These are phyloP conservation scores for Bisporella sp. DNA, from an alignment of 2,329 filamentous ascomycete genomes.

Conservation along the genomic window DNA sequence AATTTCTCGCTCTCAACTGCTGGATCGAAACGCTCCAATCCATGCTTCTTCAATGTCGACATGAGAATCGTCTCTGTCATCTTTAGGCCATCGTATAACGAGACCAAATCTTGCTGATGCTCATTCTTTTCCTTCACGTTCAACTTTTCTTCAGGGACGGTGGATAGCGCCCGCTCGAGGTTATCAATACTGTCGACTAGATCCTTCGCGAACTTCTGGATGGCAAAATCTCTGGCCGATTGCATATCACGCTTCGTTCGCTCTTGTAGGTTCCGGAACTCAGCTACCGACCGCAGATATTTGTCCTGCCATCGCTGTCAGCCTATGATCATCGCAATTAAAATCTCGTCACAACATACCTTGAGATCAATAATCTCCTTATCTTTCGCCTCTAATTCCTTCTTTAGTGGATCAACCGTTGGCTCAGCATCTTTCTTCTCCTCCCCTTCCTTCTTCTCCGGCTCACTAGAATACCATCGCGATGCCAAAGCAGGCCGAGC, in stretches of 20 bases:
- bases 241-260: slow-evolving; percentile 88
- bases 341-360: slow-evolving; percentile 42
- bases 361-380: slow-evolving; percentile 76
- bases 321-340: background rate
- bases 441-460: slow-evolving; percentile 35
- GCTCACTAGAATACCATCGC: slow-evolving; percentile 32
- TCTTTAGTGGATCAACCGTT: slow-evolving; percentile 43
- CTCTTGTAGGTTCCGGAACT: slow-evolving; percentile 97
- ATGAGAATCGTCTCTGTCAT: slow-evolving; percentile 93
- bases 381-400: slow-evolving; percentile 65
- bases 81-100: slow-evolving; percentile 81
- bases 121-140: slow-evolving; percentile 41
- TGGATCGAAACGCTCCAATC: slow-evolving; percentile 83
- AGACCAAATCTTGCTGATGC: slow-evolving; percentile 63
- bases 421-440: slow-evolving; percentile 27
- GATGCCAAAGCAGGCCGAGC: slow-evolving; percentile 13
- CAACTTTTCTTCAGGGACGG: slow-evolving; percentile 71
- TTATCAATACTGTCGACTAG: slow-evolving; percentile 95
- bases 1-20: slow-evolving; percentile 69
- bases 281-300: slow-evolving; percentile 87
- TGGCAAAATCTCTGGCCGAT: slow-evolving; percentile 82
- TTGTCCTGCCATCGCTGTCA: slow-evolving; percentile 61
- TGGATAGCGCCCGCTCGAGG: slow-evolving; percentile 82
- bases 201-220: slow-evolving; percentile 90
- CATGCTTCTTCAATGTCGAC: slow-evolving; percentile 86